These are phyloP conservation scores for Suillus americanus DNA, from an alignment of 768 basidiomycete species.

Conservation along the genomic window DNA sequence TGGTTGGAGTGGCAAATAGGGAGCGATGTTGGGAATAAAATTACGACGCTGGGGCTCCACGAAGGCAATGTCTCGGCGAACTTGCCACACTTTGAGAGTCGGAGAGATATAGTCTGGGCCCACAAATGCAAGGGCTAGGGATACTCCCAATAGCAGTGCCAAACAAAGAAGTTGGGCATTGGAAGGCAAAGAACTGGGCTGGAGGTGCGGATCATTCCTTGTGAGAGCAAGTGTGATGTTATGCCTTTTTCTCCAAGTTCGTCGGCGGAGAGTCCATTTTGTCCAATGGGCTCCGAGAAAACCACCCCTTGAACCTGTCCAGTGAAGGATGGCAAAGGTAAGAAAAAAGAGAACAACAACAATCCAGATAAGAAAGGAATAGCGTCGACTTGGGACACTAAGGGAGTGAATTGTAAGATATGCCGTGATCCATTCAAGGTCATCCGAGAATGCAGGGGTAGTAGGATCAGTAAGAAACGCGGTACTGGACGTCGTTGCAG, in stretches of 20 bases:
- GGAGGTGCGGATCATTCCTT: constrained; percentile 35
- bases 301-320: constrained; percentile 41
- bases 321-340: constrained; percentile 41
- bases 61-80: constrained; percentile 20
- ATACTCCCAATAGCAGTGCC: constrained; percentile 40
- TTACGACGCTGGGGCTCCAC: constrained; percentile 19
- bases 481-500: constrained; percentile 7
- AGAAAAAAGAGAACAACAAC: constrained; percentile 43
- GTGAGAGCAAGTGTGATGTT: constrained; percentile 34
- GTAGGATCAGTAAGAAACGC: constrained; percentile 36
- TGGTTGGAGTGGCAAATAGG: constrained; percentile 41
- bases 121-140: constrained; percentile 49
- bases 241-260: constrained; percentile 56
- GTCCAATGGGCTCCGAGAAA: constrained; percentile 52
- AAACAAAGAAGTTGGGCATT: constrained; percentile 62
- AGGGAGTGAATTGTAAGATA: constrained; percentile 59
- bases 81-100: constrained; percentile 43
- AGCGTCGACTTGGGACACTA: constrained; percentile 50
- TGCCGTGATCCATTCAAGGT: constrained; percentile 52
- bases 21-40: constrained; percentile 28
- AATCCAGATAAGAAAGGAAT: constrained; percentile 63
- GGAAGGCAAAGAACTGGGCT: constrained; percentile 53
- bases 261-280: constrained; percentile 56
- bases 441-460: constrained; percentile 43
- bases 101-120: constrained; percentile 73